Percentiles rank a stretch among this genome's conserved stretches.
Evolutionary conservation across 257 asterid genomes (phyloP).

Genomic region (Forsythia suspensa): DNA sequence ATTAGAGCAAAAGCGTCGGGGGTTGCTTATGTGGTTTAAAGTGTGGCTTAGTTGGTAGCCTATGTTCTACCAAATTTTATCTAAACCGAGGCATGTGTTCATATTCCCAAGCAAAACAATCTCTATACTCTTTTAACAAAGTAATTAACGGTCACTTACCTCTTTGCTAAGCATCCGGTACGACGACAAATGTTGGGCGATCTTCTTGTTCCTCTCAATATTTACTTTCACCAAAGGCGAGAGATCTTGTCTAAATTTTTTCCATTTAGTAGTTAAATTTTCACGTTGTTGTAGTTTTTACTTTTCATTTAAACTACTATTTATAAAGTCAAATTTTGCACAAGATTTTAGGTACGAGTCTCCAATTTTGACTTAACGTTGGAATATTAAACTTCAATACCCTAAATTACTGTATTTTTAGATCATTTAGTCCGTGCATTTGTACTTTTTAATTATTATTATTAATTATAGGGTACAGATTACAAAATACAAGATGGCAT

Average conservation of each 20-base stretch:
- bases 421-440: slow-evolving; percentile 14
- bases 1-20: too few species aligned
- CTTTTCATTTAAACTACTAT: background rate
- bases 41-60: too few species aligned
- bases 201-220: too few species aligned
- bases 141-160: too few species aligned
- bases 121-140: too few species aligned
- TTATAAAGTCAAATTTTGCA: slow-evolving; percentile 31
- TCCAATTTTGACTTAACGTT: slow-evolving; percentile 13
- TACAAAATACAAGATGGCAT: slow-evolving; percentile 40
- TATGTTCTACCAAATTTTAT: too few species aligned
- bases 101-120: too few species aligned
- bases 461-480: background rate
- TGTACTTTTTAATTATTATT: background rate
- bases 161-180: too few species aligned
- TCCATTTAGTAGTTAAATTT: background rate
- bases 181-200: too few species aligned
- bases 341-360: slow-evolving; percentile 12
- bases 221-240: too few species aligned
- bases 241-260: background rate
- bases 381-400: slow-evolving; percentile 8
- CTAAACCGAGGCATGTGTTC: too few species aligned
- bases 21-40: too few species aligned
- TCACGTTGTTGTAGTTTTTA: background rate
- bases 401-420: background rate